Evolutionary conservation across 305 asterid genomes (phyloP).

Genomic region (Lippia alba): DNA sequence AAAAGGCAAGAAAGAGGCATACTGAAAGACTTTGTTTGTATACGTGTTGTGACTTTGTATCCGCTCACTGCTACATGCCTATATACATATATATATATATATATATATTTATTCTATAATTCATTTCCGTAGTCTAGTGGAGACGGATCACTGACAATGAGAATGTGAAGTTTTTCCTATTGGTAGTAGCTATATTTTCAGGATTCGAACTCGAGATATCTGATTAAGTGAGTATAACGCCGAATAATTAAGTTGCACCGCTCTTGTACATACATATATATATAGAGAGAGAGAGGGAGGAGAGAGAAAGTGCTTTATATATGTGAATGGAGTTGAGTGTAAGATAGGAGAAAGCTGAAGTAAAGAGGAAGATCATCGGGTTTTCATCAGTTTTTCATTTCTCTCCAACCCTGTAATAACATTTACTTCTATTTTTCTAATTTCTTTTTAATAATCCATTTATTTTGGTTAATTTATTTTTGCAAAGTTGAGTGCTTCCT

Average conservation of each 20-base stretch:
- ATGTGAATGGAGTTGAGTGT: conserved; percentile 38
- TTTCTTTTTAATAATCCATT: neutral
- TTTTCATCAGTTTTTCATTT: conserved; percentile 18
- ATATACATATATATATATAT: neutral
- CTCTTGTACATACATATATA: neutral
- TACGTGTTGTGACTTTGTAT: conserved; percentile 35
- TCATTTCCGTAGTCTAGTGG: too few species aligned
- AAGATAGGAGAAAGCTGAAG: conserved; percentile 16
- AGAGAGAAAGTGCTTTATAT: conserved; percentile 26
- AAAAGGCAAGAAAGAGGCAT: neutral
- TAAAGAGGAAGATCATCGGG: conserved; percentile 25
- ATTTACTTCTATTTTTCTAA: neutral
- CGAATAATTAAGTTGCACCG: too few species aligned
- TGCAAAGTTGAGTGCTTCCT: conserved; percentile 26
- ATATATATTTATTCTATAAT: too few species aligned
- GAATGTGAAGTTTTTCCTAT: too few species aligned
- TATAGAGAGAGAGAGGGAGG: conserved; percentile 15
- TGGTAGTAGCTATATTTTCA: too few species aligned
- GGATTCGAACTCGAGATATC: too few species aligned
- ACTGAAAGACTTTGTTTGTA: conserved; percentile 21
- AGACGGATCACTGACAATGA: too few species aligned
- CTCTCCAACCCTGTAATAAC: neutral
- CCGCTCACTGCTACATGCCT: neutral
- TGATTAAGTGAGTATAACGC: too few species aligned
- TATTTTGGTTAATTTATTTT: conserved; percentile 10